Conservation (phyloP, 2,329 filamentous ascomycete species). For the Colletotrichum trifolii region DNA sequence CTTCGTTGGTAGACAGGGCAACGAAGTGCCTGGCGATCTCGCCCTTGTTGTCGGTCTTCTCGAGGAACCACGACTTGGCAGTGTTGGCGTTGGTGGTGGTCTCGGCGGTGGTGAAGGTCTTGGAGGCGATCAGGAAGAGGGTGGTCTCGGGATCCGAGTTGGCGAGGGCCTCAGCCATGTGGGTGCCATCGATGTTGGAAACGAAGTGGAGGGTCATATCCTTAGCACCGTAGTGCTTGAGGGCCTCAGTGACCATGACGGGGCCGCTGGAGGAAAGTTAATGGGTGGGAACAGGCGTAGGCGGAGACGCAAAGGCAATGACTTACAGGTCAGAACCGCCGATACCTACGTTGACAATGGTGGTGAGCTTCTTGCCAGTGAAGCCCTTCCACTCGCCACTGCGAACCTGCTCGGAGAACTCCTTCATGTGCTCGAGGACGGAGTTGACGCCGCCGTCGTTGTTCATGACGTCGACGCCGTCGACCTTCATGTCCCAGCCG, state of each 20-base stretch:
- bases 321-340: slow-evolving; percentile 97
- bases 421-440: slow-evolving; percentile 97
- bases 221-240: slow-evolving; percentile 91
- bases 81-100: slow-evolving; percentile 97
- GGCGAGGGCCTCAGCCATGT: slow-evolving; percentile 92
- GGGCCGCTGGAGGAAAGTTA: slow-evolving; percentile 73
- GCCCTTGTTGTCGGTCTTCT: slow-evolving; percentile 78
- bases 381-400: slow-evolving; percentile 97
- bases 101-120: slow-evolving; percentile 99
- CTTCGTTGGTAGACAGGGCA: slow-evolving; percentile 94
- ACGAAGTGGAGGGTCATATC: slow-evolving; percentile 96
- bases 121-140: slow-evolving; percentile 98
- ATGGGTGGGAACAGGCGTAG: slow-evolving; percentile 5
- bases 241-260: slow-evolving; percentile 98
- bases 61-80: slow-evolving; percentile 96
- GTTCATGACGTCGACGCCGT: slow-evolving; percentile 93
- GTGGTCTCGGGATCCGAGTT: slow-evolving; percentile 95
- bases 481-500: slow-evolving; percentile 84
- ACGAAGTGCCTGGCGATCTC: slow-evolving; percentile 99
- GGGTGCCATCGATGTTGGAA: slow-evolving; percentile 99
- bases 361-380: slow-evolving; percentile 96
- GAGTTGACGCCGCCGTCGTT: slow-evolving; percentile 88
- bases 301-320: neutral
- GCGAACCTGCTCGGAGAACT: slow-evolving; percentile 94
- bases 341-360: slow-evolving; percentile 97